Evolutionary conservation across 2,329 filamentous ascomycete species (phyloP).

Genomic region (Akanthomyces uredinophilus): DNA sequence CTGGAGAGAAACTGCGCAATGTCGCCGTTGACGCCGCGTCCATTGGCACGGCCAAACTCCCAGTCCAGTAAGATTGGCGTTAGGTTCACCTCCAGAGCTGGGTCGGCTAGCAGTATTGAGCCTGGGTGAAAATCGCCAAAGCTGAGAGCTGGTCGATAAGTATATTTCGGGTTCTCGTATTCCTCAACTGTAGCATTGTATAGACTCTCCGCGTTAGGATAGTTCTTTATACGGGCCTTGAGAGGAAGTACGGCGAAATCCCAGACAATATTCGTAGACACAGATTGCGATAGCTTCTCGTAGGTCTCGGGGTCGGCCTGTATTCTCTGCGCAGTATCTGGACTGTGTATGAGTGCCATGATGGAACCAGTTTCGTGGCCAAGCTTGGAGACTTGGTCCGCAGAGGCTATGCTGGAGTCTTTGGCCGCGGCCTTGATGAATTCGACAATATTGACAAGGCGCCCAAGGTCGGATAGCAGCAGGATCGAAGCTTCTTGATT

Average conservation of each 20-base stretch:
- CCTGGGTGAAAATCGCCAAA: conserved; percentile 20
- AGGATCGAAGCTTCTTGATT: conserved; percentile 16
- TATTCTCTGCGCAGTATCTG: conserved; percentile 4
- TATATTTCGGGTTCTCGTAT: conserved; percentile 7
- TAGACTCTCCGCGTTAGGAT: conserved; percentile 12
- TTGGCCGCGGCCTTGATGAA: conserved; percentile 13
- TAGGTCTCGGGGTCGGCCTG: neutral
- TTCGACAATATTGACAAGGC: conserved; percentile 16
- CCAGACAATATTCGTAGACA: conserved; percentile 15
- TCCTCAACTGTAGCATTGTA: conserved; percentile 14
- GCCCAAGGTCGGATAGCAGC: conserved; percentile 14
- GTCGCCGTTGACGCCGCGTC: conserved; percentile 20
- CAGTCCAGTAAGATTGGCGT: conserved; percentile 19
- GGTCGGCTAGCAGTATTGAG: conserved; percentile 16
- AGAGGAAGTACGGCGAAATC: conserved; percentile 18
- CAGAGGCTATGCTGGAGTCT: neutral
- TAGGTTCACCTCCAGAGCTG: neutral
- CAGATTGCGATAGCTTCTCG: conserved; percentile 10
- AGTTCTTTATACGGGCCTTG: conserved; percentile 8
- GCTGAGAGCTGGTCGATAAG: conserved; percentile 13
- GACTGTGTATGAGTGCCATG: conserved; percentile 16
- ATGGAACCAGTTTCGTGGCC: conserved; percentile 13
- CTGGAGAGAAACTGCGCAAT: conserved; percentile 20
- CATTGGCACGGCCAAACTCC: conserved; percentile 19
- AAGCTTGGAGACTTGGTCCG: conserved; percentile 9